Evolutionary conservation across 345 rosid species (phyloP).

Genomic region (Bruguiera gymnorhiza): DNA sequence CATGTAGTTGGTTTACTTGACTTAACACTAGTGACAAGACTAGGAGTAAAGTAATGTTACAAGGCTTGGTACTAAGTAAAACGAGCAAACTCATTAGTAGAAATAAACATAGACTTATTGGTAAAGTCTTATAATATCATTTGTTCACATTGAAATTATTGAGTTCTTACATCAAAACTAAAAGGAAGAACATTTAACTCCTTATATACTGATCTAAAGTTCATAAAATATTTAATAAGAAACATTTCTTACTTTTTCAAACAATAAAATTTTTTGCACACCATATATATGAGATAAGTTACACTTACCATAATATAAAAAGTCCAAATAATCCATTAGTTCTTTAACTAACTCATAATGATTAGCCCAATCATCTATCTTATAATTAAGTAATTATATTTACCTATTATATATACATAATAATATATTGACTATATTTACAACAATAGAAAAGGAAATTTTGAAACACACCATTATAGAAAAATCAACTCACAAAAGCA

Average conservation of each 20-base stretch:
- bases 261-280: neutral
- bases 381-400: too few species aligned
- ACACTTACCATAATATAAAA: neutral
- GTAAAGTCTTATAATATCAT: slow-evolving; percentile 2
- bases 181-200: neutral
- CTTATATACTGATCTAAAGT: neutral
- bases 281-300: slow-evolving; percentile 2
- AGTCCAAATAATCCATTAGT: neutral
- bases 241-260: neutral
- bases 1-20: slow-evolving; percentile 1
- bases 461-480: too few species aligned
- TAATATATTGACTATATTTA: too few species aligned
- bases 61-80: neutral
- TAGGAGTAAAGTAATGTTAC: neutral
- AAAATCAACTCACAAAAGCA: too few species aligned
- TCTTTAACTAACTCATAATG: neutral
- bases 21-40: neutral
- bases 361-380: too few species aligned
- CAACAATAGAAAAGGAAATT: too few species aligned
- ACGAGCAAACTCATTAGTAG: neutral
- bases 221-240: too few species aligned
- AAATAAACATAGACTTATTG: neutral
- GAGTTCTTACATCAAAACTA: neutral
- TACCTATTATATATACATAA: too few species aligned
- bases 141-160: neutral